phyloP scores from a whole-genome alignment of 176 grass and related monocot species.

The Puccinellia tenuiflora region DNA sequence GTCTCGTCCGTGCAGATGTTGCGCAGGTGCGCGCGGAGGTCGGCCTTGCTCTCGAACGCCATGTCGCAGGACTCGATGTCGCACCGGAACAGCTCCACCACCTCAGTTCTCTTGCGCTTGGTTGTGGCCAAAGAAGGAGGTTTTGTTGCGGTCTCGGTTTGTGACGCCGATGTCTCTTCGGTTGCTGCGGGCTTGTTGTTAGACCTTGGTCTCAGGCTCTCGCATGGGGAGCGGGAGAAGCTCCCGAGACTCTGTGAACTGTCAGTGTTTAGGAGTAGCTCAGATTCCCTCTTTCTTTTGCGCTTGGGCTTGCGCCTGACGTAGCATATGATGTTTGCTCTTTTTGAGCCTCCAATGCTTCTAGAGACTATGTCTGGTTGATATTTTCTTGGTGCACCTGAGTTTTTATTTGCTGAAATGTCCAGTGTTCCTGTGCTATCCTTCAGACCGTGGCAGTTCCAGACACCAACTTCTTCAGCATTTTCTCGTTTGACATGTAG shows the following conservation, averaged over 20 bases:
- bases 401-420: background rate
- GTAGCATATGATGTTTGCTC: conserved; percentile 61
- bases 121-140: too few species aligned
- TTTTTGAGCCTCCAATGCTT: conserved; percentile 35
- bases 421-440: background rate
- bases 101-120: conserved; percentile 13
- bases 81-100: conserved; percentile 22
- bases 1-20: conserved; percentile 62
- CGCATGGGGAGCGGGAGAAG: conserved; percentile 74
- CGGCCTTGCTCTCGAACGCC: conserved; percentile 34
- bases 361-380: conserved; percentile 18
- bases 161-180: background rate
- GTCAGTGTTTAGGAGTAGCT: background rate
- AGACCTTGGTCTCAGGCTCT: conserved; percentile 70
- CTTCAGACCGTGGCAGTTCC: background rate
- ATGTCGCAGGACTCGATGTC: conserved; percentile 45
- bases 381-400: background rate
- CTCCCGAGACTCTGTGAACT: conserved; percentile 15
- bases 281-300: conserved; percentile 37
- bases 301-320: conserved; percentile 39
- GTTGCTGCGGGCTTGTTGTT: background rate
- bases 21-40: conserved; percentile 54
- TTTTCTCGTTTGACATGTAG: background rate
- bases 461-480: background rate
- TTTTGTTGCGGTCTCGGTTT: background rate